phyloP scores from a whole-genome alignment of 179 eudicot species.

The Beta macrorhiza region DNA sequence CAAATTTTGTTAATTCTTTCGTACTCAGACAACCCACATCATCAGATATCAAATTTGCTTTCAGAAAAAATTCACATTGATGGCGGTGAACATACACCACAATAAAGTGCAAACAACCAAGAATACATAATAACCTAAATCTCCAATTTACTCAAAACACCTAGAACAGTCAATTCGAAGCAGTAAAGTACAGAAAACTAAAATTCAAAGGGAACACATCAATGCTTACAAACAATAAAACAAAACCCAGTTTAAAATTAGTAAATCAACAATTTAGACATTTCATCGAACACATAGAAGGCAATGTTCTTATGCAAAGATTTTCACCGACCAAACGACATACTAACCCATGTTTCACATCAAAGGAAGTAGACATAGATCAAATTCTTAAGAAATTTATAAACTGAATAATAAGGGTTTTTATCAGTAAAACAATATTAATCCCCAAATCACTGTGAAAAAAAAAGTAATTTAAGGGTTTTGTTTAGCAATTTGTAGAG shows the following conservation, averaged over 20 bases:
- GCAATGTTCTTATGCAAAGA: not conserved
- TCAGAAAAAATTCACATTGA: too few relatives aligned
- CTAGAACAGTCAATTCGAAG: not conserved
- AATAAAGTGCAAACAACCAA: too few relatives aligned
- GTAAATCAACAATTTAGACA: not conserved
- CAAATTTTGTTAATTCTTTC: too few relatives aligned
- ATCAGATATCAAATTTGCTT: too few relatives aligned
- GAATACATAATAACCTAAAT: too few relatives aligned
- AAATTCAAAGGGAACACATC: too few relatives aligned
- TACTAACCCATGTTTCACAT: not conserved
- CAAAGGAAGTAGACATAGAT: not conserved
- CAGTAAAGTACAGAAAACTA: too few relatives aligned
- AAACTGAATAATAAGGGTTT: not conserved
- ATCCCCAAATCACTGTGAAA: not conserved
- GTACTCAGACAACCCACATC: too few relatives aligned
- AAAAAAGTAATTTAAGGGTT: not conserved
- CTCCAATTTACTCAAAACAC: not conserved
- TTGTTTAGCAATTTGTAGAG: not conserved
- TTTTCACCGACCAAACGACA: not conserved
- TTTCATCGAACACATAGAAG: not conserved
- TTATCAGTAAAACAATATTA: not conserved
- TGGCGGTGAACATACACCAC: too few relatives aligned
- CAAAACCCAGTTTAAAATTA: not conserved
- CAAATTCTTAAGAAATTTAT: not conserved
- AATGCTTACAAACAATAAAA: not conserved